These are phyloP conservation scores for Groenewaldozyma salmanticensis DNA, from an alignment of 805 yeast species.

Conservation along the genomic window DNA sequence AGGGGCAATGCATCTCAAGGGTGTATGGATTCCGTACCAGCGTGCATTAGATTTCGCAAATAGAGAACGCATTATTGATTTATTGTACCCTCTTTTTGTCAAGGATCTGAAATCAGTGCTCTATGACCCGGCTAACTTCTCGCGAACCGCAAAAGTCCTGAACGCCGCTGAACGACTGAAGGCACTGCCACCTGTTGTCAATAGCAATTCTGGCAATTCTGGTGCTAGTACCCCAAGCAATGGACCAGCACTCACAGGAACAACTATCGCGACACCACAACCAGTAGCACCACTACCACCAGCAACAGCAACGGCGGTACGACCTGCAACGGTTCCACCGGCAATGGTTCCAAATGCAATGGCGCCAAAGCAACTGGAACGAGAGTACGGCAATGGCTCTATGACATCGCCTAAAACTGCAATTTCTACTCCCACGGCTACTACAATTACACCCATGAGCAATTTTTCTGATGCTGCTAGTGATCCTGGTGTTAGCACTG, in stretches of 20 bases:
- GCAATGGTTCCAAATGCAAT: background rate
- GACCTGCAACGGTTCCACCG: background rate
- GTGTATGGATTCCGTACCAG: conserved; percentile 84
- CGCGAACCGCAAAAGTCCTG: conserved; percentile 25
- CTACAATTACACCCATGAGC: conserved; percentile 14
- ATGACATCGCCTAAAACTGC: conserved; percentile 2
- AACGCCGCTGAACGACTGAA: conserved; percentile 25
- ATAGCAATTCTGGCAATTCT: background rate
- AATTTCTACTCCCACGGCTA: conserved; percentile 3
- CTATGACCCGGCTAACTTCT: conserved; percentile 24
- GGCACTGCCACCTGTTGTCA: conserved; percentile 1
- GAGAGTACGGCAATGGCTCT: conserved; percentile 1
- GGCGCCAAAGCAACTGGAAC: background rate
- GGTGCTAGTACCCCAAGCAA: background rate
- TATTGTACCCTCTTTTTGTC: conserved; percentile 60
- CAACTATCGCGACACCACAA: conserved; percentile 10
- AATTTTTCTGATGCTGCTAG: conserved; percentile 11
- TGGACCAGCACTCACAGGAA: conserved; percentile 8
- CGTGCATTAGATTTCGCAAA: conserved; percentile 76
- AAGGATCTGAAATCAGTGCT: conserved; percentile 43
- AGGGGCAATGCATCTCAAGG: conserved; percentile 83
- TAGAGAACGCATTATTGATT: conserved; percentile 62
- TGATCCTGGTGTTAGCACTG: conserved; percentile 8
- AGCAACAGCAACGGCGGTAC: conserved; percentile 4
- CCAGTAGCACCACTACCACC: background rate